A percentile compares a stretch with the other conserved stretches of the same genome.
Conservation (phyloP, 768 basidiomycete genomes). For the Piloderma croceum region DNA sequence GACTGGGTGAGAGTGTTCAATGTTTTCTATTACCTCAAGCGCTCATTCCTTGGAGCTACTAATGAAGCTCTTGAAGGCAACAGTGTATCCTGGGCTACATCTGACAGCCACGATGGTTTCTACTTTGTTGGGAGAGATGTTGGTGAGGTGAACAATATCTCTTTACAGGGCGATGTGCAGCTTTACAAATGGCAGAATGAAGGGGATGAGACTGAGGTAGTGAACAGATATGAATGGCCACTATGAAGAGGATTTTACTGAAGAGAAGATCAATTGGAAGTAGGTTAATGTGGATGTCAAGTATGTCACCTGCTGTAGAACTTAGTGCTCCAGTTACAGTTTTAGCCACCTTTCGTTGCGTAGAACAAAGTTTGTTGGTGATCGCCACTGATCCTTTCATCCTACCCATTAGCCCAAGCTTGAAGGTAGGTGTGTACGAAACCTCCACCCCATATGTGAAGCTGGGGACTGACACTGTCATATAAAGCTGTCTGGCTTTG, state of each 20-base stretch:
- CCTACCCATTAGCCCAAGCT: background rate
- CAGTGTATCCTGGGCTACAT: background rate
- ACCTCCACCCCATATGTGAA: constrained; percentile 24
- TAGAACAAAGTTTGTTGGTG: background rate
- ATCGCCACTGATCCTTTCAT: background rate
- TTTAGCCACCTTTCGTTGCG: background rate
- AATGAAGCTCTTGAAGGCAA: background rate
- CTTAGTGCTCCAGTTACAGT: constrained; percentile 9
- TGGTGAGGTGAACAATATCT: background rate
- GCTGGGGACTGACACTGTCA: constrained; percentile 15
- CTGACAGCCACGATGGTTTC: background rate
- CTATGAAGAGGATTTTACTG: background rate
- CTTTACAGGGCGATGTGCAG: background rate
- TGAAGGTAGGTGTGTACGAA: constrained; percentile 4
- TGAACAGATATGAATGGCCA: background rate
- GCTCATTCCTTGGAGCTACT: background rate
- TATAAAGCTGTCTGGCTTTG: constrained; percentile 15
- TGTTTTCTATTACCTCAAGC: background rate
- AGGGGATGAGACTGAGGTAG: background rate
- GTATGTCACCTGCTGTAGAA: constrained; percentile 8
- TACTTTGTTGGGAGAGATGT: background rate
- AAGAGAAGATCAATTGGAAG: constrained; percentile 10
- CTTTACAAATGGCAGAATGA: too few species aligned
- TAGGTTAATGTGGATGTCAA: constrained; percentile 9
- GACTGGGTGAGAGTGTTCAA: background rate